Evolutionary conservation across 83 land plant species (phyloP), one percentile per base, ranked within the genome.

Genomic region (Thuja plicata): DNA sequence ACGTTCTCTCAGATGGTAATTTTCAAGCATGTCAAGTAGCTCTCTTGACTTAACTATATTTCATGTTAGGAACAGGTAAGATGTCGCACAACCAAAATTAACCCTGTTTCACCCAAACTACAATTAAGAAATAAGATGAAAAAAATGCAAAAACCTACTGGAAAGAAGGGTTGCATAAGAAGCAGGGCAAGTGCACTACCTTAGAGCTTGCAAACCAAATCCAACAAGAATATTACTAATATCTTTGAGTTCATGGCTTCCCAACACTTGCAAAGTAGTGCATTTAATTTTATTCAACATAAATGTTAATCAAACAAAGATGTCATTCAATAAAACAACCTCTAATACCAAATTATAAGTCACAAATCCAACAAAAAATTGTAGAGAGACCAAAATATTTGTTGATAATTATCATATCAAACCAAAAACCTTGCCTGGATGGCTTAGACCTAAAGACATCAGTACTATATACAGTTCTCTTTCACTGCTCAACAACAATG

Each of bases 61-160:
- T 82, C 90, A 88, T 80, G 93, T 91, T 41, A 94, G 46, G 57
- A 93, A 89, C 79, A 94, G 41, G 55, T 93, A 92, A 41, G 91
- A 37, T 50, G 55, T 77, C 89, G 66, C 83, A 60, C 85, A 88
- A 32, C 87, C 92, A 88, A 92, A 24, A 16, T 38, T 52, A 16
- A 93, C 91, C 88, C 93, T 93, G 52, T 41, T 82, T 24, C 54
- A 88, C 32, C 34, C 85, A 38, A 45, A 88, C 15, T 84, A 41
- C 74, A 66, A 48, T 66, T 89, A 84, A 38, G 87, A 70, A 90
- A 88, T 70, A 62, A 87, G 9, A 30, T 82, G 52, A 41, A 82
- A 21, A 8, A n/a, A n/a, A 82, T 10, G 45, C 45, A 4, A 9
- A 45, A 43, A 9, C 19, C 50, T 41, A 27, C 11, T 1, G 84